These are phyloP conservation scores for Penicillium sp. DNA, from an alignment of 2,329 filamentous ascomycete genomes.

Conservation along the genomic window DNA sequence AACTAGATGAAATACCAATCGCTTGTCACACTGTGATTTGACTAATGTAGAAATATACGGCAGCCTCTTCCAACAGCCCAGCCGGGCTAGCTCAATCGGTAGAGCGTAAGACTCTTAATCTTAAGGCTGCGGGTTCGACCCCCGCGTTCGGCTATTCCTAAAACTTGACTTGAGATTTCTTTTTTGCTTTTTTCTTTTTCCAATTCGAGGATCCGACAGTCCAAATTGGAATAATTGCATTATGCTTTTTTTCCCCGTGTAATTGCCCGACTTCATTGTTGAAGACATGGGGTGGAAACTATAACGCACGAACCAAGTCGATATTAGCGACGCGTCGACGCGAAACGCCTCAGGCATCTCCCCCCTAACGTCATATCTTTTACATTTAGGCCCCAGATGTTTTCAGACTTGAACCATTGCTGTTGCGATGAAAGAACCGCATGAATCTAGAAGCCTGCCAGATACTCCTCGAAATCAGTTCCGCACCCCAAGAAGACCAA, in stretches of 20 bases:
- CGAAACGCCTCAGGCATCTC: constrained; percentile 1
- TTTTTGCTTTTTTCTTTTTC: background rate
- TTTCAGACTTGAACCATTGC: constrained; percentile 5
- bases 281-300: background rate
- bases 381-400: constrained; percentile 8
- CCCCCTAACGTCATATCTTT: constrained; percentile 18
- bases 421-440: constrained; percentile 30
- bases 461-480: constrained; percentile 18
- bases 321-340: constrained; percentile 10
- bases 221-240: background rate
- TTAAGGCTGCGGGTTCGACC: constrained; percentile 44
- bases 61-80: background rate
- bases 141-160: constrained; percentile 40
- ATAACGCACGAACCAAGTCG: constrained; percentile 4
- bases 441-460: constrained; percentile 12
- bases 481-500: constrained; percentile 23
- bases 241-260: background rate
- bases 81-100: constrained; percentile 51
- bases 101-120: constrained; percentile 32
- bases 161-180: constrained; percentile 6
- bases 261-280: background rate
- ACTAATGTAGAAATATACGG: background rate
- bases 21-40: too few relatives aligned
- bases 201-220: background rate
- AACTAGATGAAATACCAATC: too few relatives aligned